A percentile compares a stretch with the other conserved stretches of the same genome.
phyloP scores from a whole-genome alignment of 495 filamentous ascomycete species.

The Copromyces sp. region DNA sequence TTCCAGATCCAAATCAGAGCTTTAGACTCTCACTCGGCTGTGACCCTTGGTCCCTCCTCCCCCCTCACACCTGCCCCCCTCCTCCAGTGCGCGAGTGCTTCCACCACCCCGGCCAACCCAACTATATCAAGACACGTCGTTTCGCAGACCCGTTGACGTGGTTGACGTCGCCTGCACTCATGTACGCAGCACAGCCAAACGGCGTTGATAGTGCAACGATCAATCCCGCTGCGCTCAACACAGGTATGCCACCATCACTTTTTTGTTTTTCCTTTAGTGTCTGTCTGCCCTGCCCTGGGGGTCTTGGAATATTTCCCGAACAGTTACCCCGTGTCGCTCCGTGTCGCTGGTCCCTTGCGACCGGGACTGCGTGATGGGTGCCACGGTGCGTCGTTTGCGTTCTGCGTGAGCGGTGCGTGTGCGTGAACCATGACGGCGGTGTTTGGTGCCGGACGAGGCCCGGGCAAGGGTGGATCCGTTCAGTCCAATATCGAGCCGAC shows the following conservation, averaged over 20 bases:
- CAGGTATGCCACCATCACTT: constrained; percentile 32
- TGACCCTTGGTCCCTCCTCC: constrained; percentile 3
- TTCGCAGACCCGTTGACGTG: constrained; percentile 37
- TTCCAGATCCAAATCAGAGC: constrained; percentile 26
- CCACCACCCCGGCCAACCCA: constrained; percentile 29
- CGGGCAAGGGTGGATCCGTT: neutral
- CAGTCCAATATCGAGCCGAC: neutral
- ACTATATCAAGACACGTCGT: constrained; percentile 50
- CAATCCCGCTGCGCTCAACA: constrained; percentile 45
- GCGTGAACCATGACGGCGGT: neutral
- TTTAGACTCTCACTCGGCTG: constrained; percentile 15
- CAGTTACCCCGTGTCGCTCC: neutral
- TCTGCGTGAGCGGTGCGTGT: neutral
- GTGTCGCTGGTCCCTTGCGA: neutral
- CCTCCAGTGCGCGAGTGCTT: constrained; percentile 12
- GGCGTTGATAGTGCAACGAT: constrained; percentile 48
- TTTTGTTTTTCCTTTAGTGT: constrained; percentile 6
- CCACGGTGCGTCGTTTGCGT: neutral
- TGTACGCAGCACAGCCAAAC: constrained; percentile 47
- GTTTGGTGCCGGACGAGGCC: neutral
- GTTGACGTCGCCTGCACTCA: constrained; percentile 34
- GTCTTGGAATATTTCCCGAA: constrained; percentile 5
- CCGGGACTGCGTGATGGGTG: neutral
- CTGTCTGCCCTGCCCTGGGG: neutral
- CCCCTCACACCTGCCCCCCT: neutral